phyloP scores from a whole-genome alignment of 805 yeast species.

The Torulaspora microellipsoides region DNA sequence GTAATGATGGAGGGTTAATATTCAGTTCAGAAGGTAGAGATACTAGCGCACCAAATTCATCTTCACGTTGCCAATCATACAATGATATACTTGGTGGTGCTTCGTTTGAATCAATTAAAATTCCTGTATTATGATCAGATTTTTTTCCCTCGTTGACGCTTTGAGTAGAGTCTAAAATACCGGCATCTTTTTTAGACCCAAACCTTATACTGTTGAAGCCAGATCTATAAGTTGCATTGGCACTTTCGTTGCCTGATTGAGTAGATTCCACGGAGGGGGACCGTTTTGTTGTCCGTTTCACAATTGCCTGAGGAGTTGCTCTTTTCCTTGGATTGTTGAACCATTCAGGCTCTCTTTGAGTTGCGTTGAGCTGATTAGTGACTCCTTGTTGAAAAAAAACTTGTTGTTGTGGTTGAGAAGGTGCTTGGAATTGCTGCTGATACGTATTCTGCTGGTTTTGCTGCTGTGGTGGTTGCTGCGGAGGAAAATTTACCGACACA shows the following conservation, averaged over 20 bases:
- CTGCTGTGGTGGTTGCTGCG: constrained; percentile 22
- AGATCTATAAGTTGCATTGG: constrained; percentile 13
- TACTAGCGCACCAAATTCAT: constrained; percentile 27
- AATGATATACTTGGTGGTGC: constrained; percentile 41
- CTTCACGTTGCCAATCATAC: constrained; percentile 40
- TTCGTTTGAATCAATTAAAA: constrained; percentile 35
- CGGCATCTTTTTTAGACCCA: constrained; percentile 34
- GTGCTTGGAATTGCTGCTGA: constrained; percentile 21
- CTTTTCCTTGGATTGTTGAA: constrained; percentile 43
- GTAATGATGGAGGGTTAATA: background rate
- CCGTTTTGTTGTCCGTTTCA: constrained; percentile 37
- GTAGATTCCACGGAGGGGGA: constrained; percentile 12
- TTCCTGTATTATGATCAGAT: constrained; percentile 20
- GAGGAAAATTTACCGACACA: constrained; percentile 22
- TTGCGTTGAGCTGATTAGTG: constrained; percentile 3
- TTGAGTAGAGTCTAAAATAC: constrained; percentile 12
- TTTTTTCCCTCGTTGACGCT: constrained; percentile 10
- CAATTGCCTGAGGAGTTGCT: constrained; percentile 43
- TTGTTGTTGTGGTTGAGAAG: constrained; percentile 30
- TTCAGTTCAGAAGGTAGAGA: constrained; percentile 16
- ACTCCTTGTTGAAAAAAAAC: constrained; percentile 7
- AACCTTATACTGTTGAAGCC: constrained; percentile 39
- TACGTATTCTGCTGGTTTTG: constrained; percentile 31
- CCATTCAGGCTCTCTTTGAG: constrained; percentile 34
- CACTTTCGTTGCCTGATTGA: constrained; percentile 7